These are phyloP conservation scores for Leptomonas pyrrhocoris DNA, from an alignment of 208 protist genomes.

Conservation along the genomic window DNA sequence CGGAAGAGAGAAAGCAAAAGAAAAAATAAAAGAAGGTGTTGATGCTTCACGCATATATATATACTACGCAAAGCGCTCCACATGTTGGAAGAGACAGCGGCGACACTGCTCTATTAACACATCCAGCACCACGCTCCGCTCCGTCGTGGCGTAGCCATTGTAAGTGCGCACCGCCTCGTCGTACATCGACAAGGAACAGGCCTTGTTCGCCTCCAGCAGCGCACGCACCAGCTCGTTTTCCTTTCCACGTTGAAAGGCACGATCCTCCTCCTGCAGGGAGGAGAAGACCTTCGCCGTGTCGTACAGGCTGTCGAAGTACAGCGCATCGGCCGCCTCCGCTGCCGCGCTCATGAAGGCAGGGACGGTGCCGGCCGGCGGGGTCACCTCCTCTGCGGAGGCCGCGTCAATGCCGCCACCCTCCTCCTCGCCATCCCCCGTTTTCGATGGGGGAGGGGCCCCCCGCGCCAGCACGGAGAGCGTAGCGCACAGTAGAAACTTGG, in stretches of 20 bases:
- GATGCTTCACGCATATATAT: too few species aligned
- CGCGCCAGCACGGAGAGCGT: constrained; percentile 65
- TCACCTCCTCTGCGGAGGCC: background rate
- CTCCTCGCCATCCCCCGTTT: background rate
- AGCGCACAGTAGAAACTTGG: constrained; percentile 56
- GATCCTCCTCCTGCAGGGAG: constrained; percentile 67
- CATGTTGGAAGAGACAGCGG: constrained; percentile 68
- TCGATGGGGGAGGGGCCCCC: constrained; percentile 16
- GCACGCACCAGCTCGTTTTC: constrained; percentile 61
- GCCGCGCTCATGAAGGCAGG: constrained; percentile 1
- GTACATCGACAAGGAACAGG: constrained; percentile 64
- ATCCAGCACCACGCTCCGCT: constrained; percentile 53
- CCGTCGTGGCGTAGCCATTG: constrained; percentile 54
- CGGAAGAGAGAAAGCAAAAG: constrained; percentile 1
- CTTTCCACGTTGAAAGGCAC: constrained; percentile 72
- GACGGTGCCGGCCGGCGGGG: background rate
- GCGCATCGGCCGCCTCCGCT: constrained; percentile 27
- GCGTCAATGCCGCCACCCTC: background rate
- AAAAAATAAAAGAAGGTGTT: background rate
- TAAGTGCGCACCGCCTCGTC: constrained; percentile 71
- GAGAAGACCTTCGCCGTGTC: constrained; percentile 65
- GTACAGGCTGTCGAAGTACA: constrained; percentile 81
- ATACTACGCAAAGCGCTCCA: constrained; percentile 64
- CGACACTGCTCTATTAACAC: constrained; percentile 59
- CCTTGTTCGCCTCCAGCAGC: constrained; percentile 56